Evolutionary conservation across 306 rosid species (phyloP).

Genomic region (Lithocarpus polystachyus): DNA sequence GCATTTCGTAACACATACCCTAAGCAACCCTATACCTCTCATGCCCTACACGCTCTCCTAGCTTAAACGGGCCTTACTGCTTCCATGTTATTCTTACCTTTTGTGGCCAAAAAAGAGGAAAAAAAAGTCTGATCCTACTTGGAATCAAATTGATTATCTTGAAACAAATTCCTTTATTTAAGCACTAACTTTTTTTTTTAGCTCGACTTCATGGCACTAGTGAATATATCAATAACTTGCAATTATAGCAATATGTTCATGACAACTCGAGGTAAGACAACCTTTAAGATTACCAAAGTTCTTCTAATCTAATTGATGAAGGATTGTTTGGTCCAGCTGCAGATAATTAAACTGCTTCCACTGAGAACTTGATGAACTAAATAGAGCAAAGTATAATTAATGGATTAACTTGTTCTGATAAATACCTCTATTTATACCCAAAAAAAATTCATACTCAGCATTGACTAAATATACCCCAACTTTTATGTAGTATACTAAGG

Average conservation of each 20-base stretch:
- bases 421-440: slow-evolving; percentile 1
- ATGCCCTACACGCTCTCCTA: no score
- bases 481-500: no score
- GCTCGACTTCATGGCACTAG: background rate
- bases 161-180: slow-evolving; percentile 7
- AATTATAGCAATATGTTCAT: slow-evolving; percentile 3
- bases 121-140: background rate
- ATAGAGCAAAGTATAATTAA: slow-evolving; percentile 15
- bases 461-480: background rate
- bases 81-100: background rate
- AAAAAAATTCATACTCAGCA: background rate
- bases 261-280: slow-evolving; percentile 26
- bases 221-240: slow-evolving; percentile 16
- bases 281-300: slow-evolving; percentile 25
- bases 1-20: no score
- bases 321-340: slow-evolving; percentile 21
- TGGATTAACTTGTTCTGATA: background rate
- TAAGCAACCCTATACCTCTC: no score
- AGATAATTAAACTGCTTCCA: slow-evolving; percentile 15
- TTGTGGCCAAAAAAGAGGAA: background rate
- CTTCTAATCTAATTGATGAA: slow-evolving; percentile 10
- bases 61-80: no score
- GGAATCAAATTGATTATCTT: background rate
- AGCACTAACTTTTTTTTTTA: no score
- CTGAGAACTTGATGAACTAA: slow-evolving; percentile 16